These are phyloP conservation scores for Blastomyces silverae DNA, from an alignment of 2,329 filamentous ascomycete species.

Conservation along the genomic window DNA sequence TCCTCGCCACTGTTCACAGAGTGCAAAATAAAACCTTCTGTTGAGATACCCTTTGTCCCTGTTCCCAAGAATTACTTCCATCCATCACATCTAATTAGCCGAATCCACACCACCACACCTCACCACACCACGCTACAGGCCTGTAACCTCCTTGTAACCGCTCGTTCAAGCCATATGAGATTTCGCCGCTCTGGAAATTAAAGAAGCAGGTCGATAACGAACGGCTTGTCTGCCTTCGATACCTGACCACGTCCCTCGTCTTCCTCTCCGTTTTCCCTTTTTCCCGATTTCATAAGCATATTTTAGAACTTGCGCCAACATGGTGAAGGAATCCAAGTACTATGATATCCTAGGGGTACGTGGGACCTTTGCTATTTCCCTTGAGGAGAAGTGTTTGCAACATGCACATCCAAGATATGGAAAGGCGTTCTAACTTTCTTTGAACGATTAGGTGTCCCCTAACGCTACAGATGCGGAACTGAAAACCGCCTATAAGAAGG, in stretches of 20 bases:
- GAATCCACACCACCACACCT: constrained; percentile 8
- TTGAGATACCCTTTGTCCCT: constrained; percentile 6
- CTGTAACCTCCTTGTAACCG: background rate
- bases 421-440: background rate
- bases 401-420: background rate
- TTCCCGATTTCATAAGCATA: constrained; percentile 21
- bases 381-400: background rate
- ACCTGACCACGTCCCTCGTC: background rate
- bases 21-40: background rate
- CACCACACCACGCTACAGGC: background rate
- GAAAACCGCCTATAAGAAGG: constrained; percentile 92
- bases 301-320: constrained; percentile 29
- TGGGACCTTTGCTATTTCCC: constrained; percentile 13
- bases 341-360: constrained; percentile 46
- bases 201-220: background rate
- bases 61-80: background rate
- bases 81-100: constrained; percentile 7
- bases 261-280: constrained; percentile 20
- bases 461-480: constrained; percentile 77
- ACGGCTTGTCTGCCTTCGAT: background rate
- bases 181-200: background rate
- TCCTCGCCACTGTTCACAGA: background rate
- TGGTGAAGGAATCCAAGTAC: constrained; percentile 48
- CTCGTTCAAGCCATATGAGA: background rate
- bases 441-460: constrained; percentile 58